Base-by-base conservation (phyloP, 805 yeast genomes). In the Saccharomycopsis guyanensis region DNA sequence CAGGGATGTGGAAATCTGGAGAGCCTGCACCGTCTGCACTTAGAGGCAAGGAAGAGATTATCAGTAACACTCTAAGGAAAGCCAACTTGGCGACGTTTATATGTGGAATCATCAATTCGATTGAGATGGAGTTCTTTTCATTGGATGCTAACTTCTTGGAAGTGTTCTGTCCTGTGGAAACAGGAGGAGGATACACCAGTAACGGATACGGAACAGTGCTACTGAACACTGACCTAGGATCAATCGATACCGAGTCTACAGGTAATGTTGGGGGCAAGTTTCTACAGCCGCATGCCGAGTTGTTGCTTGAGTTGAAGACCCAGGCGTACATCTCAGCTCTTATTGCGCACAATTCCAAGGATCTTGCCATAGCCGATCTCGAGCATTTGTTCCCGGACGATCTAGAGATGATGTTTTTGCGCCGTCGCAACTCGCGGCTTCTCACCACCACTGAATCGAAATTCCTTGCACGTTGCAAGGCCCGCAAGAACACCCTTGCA, bases 261-360 rank as follows among this genome's bases (percentile, higher is more conserved):
- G 49, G 46, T 6, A 33, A 33, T 15, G 6, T 33, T 18, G 37
- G 59, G 22, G 70, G 87, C 3, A 76, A 80, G 55, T 66, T 93
- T 36, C 66, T 87, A 49, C 88, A 88, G 60, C 76, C 84, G 7
- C 96, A 86, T 55, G 88, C 93, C 0, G 78, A 76, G 10, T 64
- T 93, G 42, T 87, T 73, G 55, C 68, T 93, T 34, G 97, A 93
- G 55, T 71, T 93, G 59, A 93, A 93, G 61, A 93, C 98, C 0
- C 98, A 93, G 63, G 96, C 96, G 0, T 93, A 79, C 59, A 88
- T 93, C 18, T 82, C 96, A 1, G 96, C 95, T 0, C 63, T 89
- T 50, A 86, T 82, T 57, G 71, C 80, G 1, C 76, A 78, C 45
- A 68, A 83, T 53, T 66, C 83, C 1, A 73, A 76, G 51, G 89